Base-by-base conservation (phyloP, 208 protist genomes). In the Leishmania mexicana region DNA sequence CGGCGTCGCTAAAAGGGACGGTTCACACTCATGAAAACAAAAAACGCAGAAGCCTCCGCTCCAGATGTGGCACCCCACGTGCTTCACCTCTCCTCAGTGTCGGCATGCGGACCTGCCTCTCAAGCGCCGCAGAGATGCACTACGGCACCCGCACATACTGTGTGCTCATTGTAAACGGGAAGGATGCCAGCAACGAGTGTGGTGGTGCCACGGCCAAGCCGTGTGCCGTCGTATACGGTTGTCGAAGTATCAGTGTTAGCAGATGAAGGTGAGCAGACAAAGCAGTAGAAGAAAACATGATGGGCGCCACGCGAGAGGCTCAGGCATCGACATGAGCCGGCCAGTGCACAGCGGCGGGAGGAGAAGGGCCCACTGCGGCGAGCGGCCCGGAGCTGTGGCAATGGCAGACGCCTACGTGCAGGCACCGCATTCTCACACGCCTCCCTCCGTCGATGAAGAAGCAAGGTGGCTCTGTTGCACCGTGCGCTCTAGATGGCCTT, bases 401-500 rank as follows among this genome's bases (percentile, higher is more conserved):
- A 53, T 6, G 28, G 8, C 70, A 53, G 28, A 53, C 45, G 47
- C 42, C 45, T n/a, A 28, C 70, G 42, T n/a, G 28, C 42, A 74
- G 45, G 70, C n/a, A 45, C 49, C 2, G 49, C 53, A 5, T 28
- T 65, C 7, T 47, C 74, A 62, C 13, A 35, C 42, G 74, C 51
- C 35, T 47, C 74, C 74, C 53, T 45, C 51, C 35, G 8, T 13
- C 57, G 31, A 19, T 6, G 75, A n/a, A 47, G 1, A 10, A 38
- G 75, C 28, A 2, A 31, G 47, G 68, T 53, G 17, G 40, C 35
- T 62, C 24, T 64, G 58, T 21, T 70, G 81, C 60, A 82, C 62
- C 17, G 67, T 47, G 31, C 72, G 60, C 31, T 81, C 68, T 15
- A 89, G 78, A 58, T 84, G 83, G 28, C 38, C 45, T 7, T 85